A percentile compares a stretch with the other conserved stretches of the same genome.
Conservation (phyloP, 768 basidiomycete species). For the Chiua virens region DNA sequence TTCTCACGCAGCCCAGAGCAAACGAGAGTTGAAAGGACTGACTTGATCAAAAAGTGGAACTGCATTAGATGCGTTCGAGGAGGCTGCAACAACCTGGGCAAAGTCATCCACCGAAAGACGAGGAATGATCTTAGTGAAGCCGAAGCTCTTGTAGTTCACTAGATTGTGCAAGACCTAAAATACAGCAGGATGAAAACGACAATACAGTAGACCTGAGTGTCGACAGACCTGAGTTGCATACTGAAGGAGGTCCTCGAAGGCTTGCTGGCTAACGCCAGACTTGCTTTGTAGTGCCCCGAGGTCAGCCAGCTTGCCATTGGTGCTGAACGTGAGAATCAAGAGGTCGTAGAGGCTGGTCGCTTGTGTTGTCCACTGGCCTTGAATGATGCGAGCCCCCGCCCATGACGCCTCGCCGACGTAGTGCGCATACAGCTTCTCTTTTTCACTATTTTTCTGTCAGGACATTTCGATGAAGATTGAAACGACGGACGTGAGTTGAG, state of each 20-base stretch:
- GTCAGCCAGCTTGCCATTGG: constrained; percentile 57
- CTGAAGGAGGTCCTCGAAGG: constrained; percentile 71
- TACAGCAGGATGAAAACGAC: background rate
- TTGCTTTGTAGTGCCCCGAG: constrained; percentile 50
- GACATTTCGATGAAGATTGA: background rate
- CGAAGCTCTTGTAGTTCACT: constrained; percentile 77
- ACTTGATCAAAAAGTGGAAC: constrained; percentile 64
- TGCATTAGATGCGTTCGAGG: constrained; percentile 57
- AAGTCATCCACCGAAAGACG: constrained; percentile 64
- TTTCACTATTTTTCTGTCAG: constrained; percentile 44
- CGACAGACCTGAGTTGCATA: constrained; percentile 66
- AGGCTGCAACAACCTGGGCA: constrained; percentile 56
- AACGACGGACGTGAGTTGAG: constrained; percentile 55
- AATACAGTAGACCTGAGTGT: background rate
- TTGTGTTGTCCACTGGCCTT: constrained; percentile 80
- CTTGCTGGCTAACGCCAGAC: constrained; percentile 53
- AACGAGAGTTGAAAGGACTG: constrained; percentile 14
- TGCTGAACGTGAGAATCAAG: constrained; percentile 66
- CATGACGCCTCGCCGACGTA: constrained; percentile 70
- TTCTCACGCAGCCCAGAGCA: constrained; percentile 1
- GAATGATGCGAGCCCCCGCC: constrained; percentile 83
- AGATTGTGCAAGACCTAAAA: constrained; percentile 42
- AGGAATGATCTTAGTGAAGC: constrained; percentile 84
- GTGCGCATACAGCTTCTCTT: constrained; percentile 81
- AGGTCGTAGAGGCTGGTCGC: constrained; percentile 70